Percentiles rank a stretch among this genome's conserved stretches.
Conservation (phyloP, 2,329 filamentous ascomycete genomes). For the Trichoderma sp. region DNA sequence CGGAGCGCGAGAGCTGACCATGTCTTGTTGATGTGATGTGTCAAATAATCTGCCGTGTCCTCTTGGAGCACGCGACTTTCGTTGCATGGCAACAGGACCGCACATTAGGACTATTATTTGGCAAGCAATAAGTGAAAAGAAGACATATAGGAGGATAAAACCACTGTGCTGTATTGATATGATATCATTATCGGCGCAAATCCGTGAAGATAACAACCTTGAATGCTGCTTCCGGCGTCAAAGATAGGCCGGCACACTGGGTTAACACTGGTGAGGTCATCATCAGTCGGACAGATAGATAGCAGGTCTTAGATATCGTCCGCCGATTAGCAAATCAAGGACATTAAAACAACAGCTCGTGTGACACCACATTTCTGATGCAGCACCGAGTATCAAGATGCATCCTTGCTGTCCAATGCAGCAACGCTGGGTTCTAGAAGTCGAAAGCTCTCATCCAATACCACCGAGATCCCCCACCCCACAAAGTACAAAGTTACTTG, state of each 20-base stretch:
- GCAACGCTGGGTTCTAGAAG: neutral
- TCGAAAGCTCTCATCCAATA: neutral
- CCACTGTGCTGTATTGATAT: neutral
- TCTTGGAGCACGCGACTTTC: neutral
- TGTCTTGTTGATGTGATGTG: neutral
- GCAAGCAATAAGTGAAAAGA: neutral
- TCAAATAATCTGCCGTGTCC: neutral
- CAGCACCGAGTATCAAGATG: neutral
- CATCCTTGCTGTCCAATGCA: neutral
- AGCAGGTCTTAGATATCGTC: neutral
- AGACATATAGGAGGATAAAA: neutral
- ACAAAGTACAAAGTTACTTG: neutral
- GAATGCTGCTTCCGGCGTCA: neutral
- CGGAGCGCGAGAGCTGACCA: neutral
- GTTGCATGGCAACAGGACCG: neutral
- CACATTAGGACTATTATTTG: neutral
- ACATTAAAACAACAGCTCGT: neutral
- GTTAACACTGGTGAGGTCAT: neutral
- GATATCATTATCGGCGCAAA: neutral
- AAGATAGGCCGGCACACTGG: neutral
- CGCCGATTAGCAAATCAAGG: neutral
- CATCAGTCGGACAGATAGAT: neutral
- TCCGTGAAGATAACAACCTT: neutral
- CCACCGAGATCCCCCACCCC: neutral
- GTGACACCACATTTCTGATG: neutral